A percentile compares a stretch with the other conserved stretches of the same genome.
phyloP scores from a whole-genome alignment of 176 grass and related monocot species.

The Bolboschoenus planiculmis region DNA sequence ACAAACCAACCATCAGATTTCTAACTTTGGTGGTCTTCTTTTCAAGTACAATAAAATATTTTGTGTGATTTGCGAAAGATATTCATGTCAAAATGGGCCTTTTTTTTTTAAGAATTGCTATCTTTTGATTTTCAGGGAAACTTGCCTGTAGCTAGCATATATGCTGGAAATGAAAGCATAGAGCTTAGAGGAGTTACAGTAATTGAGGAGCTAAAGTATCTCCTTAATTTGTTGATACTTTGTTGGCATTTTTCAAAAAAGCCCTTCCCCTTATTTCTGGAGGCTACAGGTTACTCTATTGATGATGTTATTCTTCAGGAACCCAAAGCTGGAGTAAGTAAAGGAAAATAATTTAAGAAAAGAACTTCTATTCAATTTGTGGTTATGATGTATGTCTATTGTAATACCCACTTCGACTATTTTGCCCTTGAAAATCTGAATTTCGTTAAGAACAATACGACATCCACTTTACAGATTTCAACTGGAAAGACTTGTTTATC shows the following conservation, averaged over 20 bases:
- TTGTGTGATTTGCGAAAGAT: not conserved
- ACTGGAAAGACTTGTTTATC: not conserved
- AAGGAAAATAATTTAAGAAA: not conserved
- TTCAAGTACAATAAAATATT: not conserved
- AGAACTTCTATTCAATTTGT: not conserved
- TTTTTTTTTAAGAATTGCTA: not conserved
- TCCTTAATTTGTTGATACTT: conserved; percentile 72
- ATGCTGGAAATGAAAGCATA: conserved; percentile 71
- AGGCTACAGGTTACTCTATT: conserved; percentile 54
- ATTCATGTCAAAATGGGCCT: not conserved
- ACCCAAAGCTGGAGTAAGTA: conserved; percentile 98
- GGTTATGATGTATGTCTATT: not conserved
- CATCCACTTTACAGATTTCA: not conserved
- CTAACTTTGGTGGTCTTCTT: not conserved
- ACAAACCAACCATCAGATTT: not conserved
- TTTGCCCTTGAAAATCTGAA: not conserved
- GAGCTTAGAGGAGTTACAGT: conserved; percentile 72
- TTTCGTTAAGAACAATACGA: not conserved
- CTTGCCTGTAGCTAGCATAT: conserved; percentile 86
- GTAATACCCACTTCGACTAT: not conserved
- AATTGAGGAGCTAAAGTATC: conserved; percentile 72
- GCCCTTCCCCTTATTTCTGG: conserved; percentile 87
- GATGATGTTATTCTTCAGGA: conserved; percentile 92
- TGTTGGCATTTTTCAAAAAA: conserved; percentile 99
- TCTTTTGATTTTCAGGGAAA: conserved; percentile 50